Base-by-base conservation (phyloP, 1,284 basidiomycete genomes). In the Polyporus tsugae region DNA sequence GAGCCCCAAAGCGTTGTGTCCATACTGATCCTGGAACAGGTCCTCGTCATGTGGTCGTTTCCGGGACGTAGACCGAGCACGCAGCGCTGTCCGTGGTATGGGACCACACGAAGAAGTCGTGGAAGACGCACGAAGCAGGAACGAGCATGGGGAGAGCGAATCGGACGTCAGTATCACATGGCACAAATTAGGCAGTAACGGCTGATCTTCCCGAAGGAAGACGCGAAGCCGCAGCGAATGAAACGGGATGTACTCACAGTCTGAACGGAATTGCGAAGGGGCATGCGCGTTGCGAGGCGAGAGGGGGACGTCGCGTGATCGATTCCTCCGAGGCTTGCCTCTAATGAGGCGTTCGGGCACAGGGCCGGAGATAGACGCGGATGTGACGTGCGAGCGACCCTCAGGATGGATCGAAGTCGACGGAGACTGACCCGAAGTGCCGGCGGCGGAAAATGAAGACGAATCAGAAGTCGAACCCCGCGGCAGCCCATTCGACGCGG, bases 11-110 rank as follows among this genome's bases (percentile, higher is more conserved):
- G 70, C 65, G 36, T 59, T 46, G 62, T 53, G 42, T 36, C 66
- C 68, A 57, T 75, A 77, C 29, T 82, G 76, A 46, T 82, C 75
- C 62, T 82, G 68, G 64, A 78, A 80, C 63, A 88, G 86, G 53
- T 84, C 83, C 67, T 93, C 92, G 73, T 92, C 91, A 70, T 84
- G 88, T 10, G 87, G 89, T 42, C 91, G 88, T 77, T 87, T 89
- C 60, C 92, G 87, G 62, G 92, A 94, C 6, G 90, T 86, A 52
- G 92, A 94, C 72, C 92, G 83, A 62, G 91, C 90, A 68, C 91
- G 85, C 70, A 89, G 88, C 46, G 87, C 88, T 82, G 82, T 78
- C 71, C 41, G 59, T 53, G 70, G 52, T 72, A 63, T 66, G 17
- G 35, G 22, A 38, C 33, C 55, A n/a, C 38, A 39, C 58, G 58